A percentile compares a stretch with the other conserved stretches of the same genome.
phyloP scores from a whole-genome alignment of 805 yeast species.

The Phaffomyces thermotolerans region DNA sequence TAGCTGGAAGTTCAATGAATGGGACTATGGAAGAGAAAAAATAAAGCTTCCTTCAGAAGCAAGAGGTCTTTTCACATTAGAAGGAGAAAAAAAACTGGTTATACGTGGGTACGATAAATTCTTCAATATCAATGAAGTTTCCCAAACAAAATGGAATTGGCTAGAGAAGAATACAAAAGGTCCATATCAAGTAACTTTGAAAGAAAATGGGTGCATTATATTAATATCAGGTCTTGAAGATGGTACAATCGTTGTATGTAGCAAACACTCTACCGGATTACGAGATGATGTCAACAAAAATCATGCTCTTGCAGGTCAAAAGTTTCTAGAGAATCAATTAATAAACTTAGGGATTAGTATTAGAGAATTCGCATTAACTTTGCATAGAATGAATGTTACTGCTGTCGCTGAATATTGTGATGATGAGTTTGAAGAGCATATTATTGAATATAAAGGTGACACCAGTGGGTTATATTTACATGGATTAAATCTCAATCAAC shows the following conservation, averaged over 20 bases:
- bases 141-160: slow-evolving; percentile 41
- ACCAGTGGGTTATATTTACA: slow-evolving; percentile 82
- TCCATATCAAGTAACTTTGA: slow-evolving; percentile 73
- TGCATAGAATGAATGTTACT: slow-evolving; percentile 52
- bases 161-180: slow-evolving; percentile 50
- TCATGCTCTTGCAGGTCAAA: slow-evolving; percentile 72
- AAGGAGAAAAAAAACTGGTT: slow-evolving; percentile 37
- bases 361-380: slow-evolving; percentile 45
- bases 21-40: slow-evolving; percentile 65
- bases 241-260: slow-evolving; percentile 78
- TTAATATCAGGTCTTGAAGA: slow-evolving; percentile 70
- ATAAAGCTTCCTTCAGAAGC: slow-evolving; percentile 63
- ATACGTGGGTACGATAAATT: slow-evolving; percentile 93
- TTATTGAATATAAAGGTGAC: slow-evolving; percentile 60
- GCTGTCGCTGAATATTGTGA: slow-evolving; percentile 93
- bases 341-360: slow-evolving; percentile 29
- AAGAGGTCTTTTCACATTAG: slow-evolving; percentile 69
- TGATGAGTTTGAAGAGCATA: slow-evolving; percentile 90
- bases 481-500: slow-evolving; percentile 71
- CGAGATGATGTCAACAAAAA: slow-evolving; percentile 46
- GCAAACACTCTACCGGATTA: slow-evolving; percentile 83
- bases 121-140: slow-evolving; percentile 70
- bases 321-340: slow-evolving; percentile 50
- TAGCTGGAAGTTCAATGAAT: slow-evolving; percentile 84
- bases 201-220: slow-evolving; percentile 92